phyloP scores from a whole-genome alignment of 805 yeast genomes.

The Crinitomyces ghanaensis region DNA sequence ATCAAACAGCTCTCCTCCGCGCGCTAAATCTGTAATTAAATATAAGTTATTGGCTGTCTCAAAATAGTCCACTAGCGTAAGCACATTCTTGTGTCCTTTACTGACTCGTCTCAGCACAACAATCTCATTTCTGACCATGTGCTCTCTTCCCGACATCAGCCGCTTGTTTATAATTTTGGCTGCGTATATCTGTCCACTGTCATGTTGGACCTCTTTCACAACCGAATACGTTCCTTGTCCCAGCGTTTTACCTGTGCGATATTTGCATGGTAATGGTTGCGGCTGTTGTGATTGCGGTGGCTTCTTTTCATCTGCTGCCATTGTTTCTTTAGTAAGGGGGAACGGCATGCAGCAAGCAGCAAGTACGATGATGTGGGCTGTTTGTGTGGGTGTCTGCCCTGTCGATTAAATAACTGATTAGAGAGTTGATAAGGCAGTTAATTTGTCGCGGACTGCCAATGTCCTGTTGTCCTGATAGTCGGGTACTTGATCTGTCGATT shows the following conservation, averaged over 20 bases:
- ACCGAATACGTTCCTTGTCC: constrained; percentile 35
- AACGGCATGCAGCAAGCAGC: background rate
- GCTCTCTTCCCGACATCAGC: constrained; percentile 43
- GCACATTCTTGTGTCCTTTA: constrained; percentile 40
- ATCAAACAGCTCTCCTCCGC: constrained; percentile 59
- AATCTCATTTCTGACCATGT: constrained; percentile 50
- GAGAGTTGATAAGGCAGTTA: background rate
- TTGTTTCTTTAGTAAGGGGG: too few relatives aligned
- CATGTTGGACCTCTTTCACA: constrained; percentile 33
- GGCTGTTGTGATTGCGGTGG: too few relatives aligned
- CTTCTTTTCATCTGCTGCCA: too few relatives aligned
- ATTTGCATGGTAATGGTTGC: constrained; percentile 20
- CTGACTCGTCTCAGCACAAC: constrained; percentile 41
- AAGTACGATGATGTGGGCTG: too few relatives aligned
- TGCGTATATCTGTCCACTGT: constrained; percentile 37
- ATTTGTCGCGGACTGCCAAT: background rate
- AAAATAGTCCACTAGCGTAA: constrained; percentile 56
- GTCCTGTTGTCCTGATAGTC: background rate
- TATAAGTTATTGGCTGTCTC: constrained; percentile 47
- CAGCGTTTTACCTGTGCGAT: constrained; percentile 25
- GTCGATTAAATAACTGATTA: background rate
- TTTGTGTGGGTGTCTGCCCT: too few relatives aligned
- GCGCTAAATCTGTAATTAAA: constrained; percentile 55
- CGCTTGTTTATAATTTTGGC: constrained; percentile 42
- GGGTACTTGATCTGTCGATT: too few relatives aligned